Base-by-base conservation (phyloP, 116 monocot genomes). In the Iris pallida region DNA sequence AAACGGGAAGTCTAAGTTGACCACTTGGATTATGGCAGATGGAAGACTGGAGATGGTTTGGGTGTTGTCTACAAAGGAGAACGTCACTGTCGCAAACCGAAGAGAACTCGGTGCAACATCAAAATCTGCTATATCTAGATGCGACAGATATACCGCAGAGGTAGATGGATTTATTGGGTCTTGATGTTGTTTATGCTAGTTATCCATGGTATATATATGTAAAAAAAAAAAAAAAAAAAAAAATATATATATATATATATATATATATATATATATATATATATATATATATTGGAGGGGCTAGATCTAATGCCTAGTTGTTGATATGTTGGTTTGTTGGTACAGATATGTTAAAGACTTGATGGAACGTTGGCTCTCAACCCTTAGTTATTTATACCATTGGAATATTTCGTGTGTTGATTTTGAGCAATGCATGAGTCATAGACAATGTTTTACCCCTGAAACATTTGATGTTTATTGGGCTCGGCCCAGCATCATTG, bases 21-120 rank as follows among this genome's bases (percentile, higher is more conserved):
- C 3, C 66, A n/a, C 13, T 49, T 49, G 20, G 69, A 68, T 55
- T 42, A 59, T 79, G 83, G 81, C 45, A 85, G 78, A 61, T 76
- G 78, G 82, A 77, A 85, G 70, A 83, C 80, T 78, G 66, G 53
- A 73, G 80, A 77, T 19, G 75, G 70, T 4, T 63, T 55, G 11
- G 71, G 78, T 60, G 70, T 70, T 16, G 53, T 53, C 9, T 72
- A 73, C 16, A 54, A 57, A 71, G 77, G 71, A 41, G 78, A 54
- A 54, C 47, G 45, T 49, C n/a, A 54, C 53, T 30, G 30, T 1
- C 42, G 64, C n/a, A 80, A 78, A 61, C 55, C 57, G 16, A 77
- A 48, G 64, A 71, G 78, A 79, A 59, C 46, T 12, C 57, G n/a
- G 47, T 80, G 61, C 61, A 66, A 12, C 43, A 44, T 60, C 3